These are phyloP conservation scores for Crinitomyces ghanaensis DNA, from an alignment of 805 yeast genomes.

Conservation along the genomic window DNA sequence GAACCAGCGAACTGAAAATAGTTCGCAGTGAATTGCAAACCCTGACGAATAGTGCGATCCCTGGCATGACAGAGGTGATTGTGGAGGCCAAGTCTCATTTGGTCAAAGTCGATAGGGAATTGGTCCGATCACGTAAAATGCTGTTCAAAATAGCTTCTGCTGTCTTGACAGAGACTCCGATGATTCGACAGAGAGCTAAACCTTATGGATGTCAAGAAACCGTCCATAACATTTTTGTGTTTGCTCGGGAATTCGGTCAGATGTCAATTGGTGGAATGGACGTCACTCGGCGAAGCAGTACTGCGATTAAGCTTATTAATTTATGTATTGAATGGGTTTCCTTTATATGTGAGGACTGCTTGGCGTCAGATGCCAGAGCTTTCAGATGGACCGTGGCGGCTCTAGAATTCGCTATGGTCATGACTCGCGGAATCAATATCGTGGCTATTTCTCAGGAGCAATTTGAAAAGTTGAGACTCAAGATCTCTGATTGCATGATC, in stretches of 20 bases:
- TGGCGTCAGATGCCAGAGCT: conserved; percentile 81
- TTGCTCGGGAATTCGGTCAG: conserved; percentile 72
- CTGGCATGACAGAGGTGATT: conserved; percentile 27
- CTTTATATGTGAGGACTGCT: conserved; percentile 88
- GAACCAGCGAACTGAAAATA: conserved; percentile 43
- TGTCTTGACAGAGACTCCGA: conserved; percentile 49
- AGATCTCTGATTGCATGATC: conserved; percentile 92
- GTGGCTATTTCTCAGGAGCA: conserved; percentile 68
- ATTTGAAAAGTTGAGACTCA: conserved; percentile 56
- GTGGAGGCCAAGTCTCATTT: conserved; percentile 61
- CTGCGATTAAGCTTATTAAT: conserved; percentile 61
- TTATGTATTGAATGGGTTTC: conserved; percentile 84
- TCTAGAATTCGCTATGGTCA: conserved; percentile 88
- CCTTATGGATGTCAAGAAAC: conserved; percentile 62
- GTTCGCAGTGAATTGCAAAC: conserved; percentile 48
- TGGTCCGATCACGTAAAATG: conserved; percentile 51
- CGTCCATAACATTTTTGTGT: conserved; percentile 60
- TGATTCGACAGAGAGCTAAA: conserved; percentile 39
- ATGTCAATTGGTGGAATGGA: conserved; percentile 57
- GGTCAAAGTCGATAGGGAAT: conserved; percentile 59
- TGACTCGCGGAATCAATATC: conserved; percentile 84
- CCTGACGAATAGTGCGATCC: conserved; percentile 42
- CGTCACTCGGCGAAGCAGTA: conserved; percentile 49
- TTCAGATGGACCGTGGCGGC: conserved; percentile 96
- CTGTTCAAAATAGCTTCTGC: conserved; percentile 58